Evolutionary conservation across 495 filamentous ascomycete species (phyloP).

Genomic region (Hamigera avellanea): DNA sequence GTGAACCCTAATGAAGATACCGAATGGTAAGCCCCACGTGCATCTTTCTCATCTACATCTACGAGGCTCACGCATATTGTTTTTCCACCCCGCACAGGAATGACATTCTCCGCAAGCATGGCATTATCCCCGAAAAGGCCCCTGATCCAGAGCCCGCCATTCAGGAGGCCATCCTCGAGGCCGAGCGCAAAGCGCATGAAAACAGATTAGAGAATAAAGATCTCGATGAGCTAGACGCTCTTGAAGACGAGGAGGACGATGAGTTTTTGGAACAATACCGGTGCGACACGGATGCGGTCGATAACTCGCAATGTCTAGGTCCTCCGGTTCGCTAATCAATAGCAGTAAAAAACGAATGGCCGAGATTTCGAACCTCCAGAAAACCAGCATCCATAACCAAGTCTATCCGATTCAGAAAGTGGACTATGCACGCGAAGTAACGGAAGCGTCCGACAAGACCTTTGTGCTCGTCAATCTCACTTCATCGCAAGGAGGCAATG

Average conservation of each 20-base stretch:
- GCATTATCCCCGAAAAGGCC: conserved; percentile 90
- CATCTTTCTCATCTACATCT: background rate
- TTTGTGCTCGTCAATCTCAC: conserved; percentile 82
- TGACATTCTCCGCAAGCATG: conserved; percentile 94
- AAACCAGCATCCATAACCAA: conserved; percentile 67
- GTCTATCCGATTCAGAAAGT: conserved; percentile 92
- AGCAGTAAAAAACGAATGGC: conserved; percentile 63
- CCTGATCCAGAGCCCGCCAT: conserved; percentile 89
- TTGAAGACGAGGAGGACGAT: conserved; percentile 94
- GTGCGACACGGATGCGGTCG: conserved; percentile 18
- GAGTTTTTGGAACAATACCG: conserved; percentile 78
- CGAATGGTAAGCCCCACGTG: conserved; percentile 59
- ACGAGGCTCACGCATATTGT: background rate
- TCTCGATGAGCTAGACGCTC: conserved; percentile 79
- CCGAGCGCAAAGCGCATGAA: conserved; percentile 67
- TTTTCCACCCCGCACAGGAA: conserved; percentile 53
- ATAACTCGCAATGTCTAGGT: too few relatives aligned
- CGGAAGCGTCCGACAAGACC: conserved; percentile 63
- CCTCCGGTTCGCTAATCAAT: too few relatives aligned
- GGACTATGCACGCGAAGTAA: conserved; percentile 87
- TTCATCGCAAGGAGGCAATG: conserved; percentile 61
- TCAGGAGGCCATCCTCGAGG: conserved; percentile 86
- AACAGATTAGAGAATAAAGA: conserved; percentile 89
- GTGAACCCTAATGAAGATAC: conserved; percentile 95
- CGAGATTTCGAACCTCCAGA: conserved; percentile 63